Base-by-base conservation (phyloP, 129 eudicot species). In the Centaurea solstitialis region DNA sequence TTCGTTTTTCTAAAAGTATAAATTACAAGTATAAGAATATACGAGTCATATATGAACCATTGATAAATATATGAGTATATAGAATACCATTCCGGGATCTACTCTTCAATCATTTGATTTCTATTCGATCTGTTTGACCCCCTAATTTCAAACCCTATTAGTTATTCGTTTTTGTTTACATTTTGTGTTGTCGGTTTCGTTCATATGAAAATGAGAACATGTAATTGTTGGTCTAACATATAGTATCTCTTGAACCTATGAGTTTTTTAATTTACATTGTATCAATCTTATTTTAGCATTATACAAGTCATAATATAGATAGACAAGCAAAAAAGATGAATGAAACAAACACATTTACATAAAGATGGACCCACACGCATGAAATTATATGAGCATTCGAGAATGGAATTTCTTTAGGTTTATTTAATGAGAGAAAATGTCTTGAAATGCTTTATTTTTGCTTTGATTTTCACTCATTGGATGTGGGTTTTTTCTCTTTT, bases 381-480 rank as follows among this genome's bases (percentile, higher is more conserved):
- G 33, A 65, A 23, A 80, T 28, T 35, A 28, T 41, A n/a, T 20
- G 68, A 64, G 68, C 74, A 64, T 81, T 74, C 67, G 43, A 12
- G 0, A 75, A 74, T 75, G 70, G 73, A 17, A 59, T 70, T 76
- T 70, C 78, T 70, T 39, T 70, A 21, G 3, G n/a, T 12, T 61
- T 82, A 15, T 33, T 50, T 65, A 39, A 41, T 47, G 82, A 37
- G 35, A 61, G 78, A 76, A 83, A 80, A 53, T 75, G 80, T 79
- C 75, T 76, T 76, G 69, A 80, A 87, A 85, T 79, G 80, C 82
- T 78, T 82, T 82, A 0, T 73, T 62, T 69, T 88, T 78, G 82
- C 89, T 87, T 87, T 88, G 86, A 45, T 88, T 88, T 82, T 88
- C 87, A 81, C 87, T 86, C 91, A 79, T 74, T 82, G 86, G 77